phyloP scores from a whole-genome alignment of 2,329 filamentous ascomycete genomes.

The Penicillium expansum region DNA sequence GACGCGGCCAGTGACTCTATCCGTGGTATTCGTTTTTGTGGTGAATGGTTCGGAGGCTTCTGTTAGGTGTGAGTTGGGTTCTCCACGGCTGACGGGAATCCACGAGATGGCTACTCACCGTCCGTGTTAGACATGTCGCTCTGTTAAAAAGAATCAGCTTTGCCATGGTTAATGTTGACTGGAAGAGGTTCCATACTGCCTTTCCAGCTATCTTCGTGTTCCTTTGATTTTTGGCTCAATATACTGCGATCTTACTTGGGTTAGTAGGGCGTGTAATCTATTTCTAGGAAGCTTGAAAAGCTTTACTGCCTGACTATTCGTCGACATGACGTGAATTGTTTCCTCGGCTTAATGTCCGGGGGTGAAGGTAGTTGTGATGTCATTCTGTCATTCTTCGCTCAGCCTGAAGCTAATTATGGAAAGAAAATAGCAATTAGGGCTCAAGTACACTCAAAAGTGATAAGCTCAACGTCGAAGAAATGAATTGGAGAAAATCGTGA shows the following conservation, averaged over 20 bases:
- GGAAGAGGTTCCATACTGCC: conserved; percentile 7
- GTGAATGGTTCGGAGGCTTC: conserved; percentile 19
- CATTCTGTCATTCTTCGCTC: background rate
- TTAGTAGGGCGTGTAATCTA: background rate
- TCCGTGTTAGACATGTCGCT: conserved; percentile 11
- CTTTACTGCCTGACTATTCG: background rate
- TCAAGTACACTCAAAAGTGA: background rate
- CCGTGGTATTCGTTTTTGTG: conserved; percentile 14
- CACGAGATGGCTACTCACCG: background rate
- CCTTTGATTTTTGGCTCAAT: background rate
- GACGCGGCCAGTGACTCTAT: conserved; percentile 9
- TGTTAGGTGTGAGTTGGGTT: conserved; percentile 1
- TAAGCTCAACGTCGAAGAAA: background rate
- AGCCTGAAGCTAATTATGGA: background rate
- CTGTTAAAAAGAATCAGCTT: conserved; percentile 4
- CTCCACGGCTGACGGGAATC: background rate
- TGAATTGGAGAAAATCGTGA: conserved; percentile 13
- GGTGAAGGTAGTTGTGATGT: background rate
- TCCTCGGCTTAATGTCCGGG: conserved; percentile 1
- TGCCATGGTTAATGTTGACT: background rate
- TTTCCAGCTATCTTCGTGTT: conserved; percentile 16
- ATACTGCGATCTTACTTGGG: background rate
- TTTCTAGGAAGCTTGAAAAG: background rate
- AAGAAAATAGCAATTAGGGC: background rate
- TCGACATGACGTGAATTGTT: background rate